Evolutionary conservation across 2,329 filamentous ascomycete species (phyloP).

Genomic region (Plenodomus tracheiphilus): DNA sequence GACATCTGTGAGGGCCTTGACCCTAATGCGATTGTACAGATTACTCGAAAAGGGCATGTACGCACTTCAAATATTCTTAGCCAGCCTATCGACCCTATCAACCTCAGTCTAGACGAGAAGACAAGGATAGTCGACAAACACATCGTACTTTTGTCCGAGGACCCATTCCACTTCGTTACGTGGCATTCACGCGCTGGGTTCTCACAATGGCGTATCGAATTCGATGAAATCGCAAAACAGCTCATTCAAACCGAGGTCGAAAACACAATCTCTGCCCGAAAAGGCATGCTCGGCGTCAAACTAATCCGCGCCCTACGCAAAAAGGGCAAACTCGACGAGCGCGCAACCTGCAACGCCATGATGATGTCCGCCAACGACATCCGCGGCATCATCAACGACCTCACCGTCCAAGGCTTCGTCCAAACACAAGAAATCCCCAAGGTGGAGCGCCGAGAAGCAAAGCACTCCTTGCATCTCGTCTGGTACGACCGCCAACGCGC

Average conservation of each 20-base stretch:
- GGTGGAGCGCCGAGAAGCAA: conserved; percentile 79
- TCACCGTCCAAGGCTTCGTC: conserved; percentile 84
- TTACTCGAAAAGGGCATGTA: conserved; percentile 28
- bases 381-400: conserved; percentile 78
- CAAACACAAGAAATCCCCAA: conserved; percentile 94
- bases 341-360: conserved; percentile 76
- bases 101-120: conserved; percentile 27
- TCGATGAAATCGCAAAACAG: conserved; percentile 69
- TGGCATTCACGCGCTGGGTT: conserved; percentile 66
- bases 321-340: conserved; percentile 94
- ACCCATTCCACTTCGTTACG: conserved; percentile 66
- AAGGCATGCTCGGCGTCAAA: conserved; percentile 75
- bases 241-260: conserved; percentile 81
- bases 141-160: conserved; percentile 71
- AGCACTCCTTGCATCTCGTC: conserved; percentile 87
- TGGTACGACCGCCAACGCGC: conserved; percentile 81
- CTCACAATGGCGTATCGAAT: conserved; percentile 83
- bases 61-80: conserved; percentile 23
- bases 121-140: conserved; percentile 64
- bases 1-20: conserved; percentile 46
- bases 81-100: conserved; percentile 30
- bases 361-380: conserved; percentile 86
- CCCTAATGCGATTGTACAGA: conserved; percentile 29
- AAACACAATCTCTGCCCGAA: conserved; percentile 75
- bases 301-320: conserved; percentile 83